Conservation (phyloP, 441 rosid species). For the Macaranga tanarius region DNA sequence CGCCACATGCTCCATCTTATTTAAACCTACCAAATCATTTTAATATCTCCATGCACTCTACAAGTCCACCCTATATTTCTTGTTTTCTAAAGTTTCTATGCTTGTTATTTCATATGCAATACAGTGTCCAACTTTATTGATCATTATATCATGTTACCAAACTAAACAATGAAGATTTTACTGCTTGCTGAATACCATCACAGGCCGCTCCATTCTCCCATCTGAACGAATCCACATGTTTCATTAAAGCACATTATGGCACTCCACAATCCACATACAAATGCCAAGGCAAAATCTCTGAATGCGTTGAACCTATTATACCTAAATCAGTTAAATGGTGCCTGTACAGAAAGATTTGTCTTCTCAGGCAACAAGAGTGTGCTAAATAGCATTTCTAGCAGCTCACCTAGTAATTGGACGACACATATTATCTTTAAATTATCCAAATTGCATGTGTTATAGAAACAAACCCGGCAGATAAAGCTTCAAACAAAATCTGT, state of each 20-base stretch:
- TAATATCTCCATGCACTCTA: no score
- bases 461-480: no score
- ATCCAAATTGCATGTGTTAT: no score
- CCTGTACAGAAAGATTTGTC: no score
- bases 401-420: neutral
- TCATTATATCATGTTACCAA: no score
- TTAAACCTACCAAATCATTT: no score
- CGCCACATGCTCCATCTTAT: no score
- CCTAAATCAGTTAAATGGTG: neutral
- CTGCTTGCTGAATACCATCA: slow-evolving; percentile 1
- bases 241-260: neutral
- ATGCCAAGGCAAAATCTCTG: neutral
- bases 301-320: neutral
- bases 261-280: neutral
- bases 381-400: neutral
- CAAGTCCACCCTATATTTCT: no score
- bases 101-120: no score
- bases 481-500: neutral
- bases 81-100: no score
- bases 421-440: no score
- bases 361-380: neutral
- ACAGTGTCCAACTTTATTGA: no score
- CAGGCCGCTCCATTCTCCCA: neutral
- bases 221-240: neutral
- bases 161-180: neutral